A percentile compares a stretch with the other conserved stretches of the same genome.
phyloP scores from a whole-genome alignment of 1,139 yeast genomes.

The Debaryomyces sp. region DNA sequence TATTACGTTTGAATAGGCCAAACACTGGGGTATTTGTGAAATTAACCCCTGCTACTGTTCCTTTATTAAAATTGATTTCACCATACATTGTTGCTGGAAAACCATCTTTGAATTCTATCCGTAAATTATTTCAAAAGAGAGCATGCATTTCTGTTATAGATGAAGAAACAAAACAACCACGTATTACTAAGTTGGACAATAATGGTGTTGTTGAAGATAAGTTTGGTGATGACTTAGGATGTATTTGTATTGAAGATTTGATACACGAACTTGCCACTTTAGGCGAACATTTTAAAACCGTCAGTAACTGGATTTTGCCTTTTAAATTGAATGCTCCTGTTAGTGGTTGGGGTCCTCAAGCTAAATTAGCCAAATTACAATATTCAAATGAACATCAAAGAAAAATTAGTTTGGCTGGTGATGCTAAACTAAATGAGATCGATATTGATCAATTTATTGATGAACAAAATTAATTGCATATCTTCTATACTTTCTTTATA shows the following conservation, averaged over 20 bases:
- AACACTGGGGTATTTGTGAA: constrained; percentile 76
- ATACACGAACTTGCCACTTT: constrained; percentile 67
- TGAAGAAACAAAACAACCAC: constrained; percentile 29
- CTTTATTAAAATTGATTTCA: constrained; percentile 64
- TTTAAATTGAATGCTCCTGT: constrained; percentile 70
- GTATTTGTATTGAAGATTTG: constrained; percentile 78
- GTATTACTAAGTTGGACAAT: constrained; percentile 58
- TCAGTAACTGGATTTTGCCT: constrained; percentile 66
- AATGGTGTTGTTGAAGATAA: constrained; percentile 74
- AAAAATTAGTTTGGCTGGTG: constrained; percentile 60
- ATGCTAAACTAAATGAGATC: constrained; percentile 65
- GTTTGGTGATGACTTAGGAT: constrained; percentile 64
- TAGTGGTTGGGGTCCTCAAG: constrained; percentile 69
- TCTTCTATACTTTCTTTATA: constrained; percentile 1
- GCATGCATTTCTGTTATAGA: constrained; percentile 53
- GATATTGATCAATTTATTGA: constrained; percentile 70
- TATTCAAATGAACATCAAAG: constrained; percentile 46
- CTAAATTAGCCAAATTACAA: constrained; percentile 54
- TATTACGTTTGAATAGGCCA: constrained; percentile 58
- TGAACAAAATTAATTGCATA: constrained; percentile 51
- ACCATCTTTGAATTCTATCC: constrained; percentile 70
- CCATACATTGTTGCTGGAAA: constrained; percentile 75
- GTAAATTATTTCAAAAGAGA: constrained; percentile 76
- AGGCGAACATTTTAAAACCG: constrained; percentile 63
- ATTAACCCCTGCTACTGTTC: constrained; percentile 55